Base-by-base conservation (phyloP, 176 grass and related monocot genomes). In the Chrysopogon serrulatus region DNA sequence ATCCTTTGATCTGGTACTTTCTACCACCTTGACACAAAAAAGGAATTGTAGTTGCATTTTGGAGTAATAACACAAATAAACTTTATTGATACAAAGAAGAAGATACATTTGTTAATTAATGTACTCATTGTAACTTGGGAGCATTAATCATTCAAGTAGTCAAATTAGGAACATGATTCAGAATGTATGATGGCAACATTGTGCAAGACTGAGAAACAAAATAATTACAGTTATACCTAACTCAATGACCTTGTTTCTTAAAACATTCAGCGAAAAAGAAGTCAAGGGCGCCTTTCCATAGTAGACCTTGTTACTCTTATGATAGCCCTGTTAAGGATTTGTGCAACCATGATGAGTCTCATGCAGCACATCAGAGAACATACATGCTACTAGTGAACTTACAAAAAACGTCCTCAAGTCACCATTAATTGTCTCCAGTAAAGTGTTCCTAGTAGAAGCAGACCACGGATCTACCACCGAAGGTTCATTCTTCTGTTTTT, bases 1-100 rank as follows among this genome's bases (percentile, higher is more conserved):
- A 92, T 24, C 96, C 96, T 88, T 95, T 99, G 28, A 98, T 95
- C 37, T 90, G 91, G 56, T 98, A 98, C 65, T 98, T 98, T 43
- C 30, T 77, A 28, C 90, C 87, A 86, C 93, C 96, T 95, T 80
- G 79, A 15, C 75, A 42, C 65, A 82, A 67, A 83, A 83, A 83
- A 71, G 76, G 75, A 14, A 45, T 86, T 74, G 80, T 79, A 53
- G 51, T 51, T 48, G 84, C 80, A 66, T 31, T 79, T 83, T 69
- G 42, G 78, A 80, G 69, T 71, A 69, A 75, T 35, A 65, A 73
- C 19, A 81, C 41, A 68, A 73, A 71, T 57, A 40, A 19, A 32
- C 0, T 48, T 59, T 49, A 13, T 73, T 64, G 17, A 90, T 63
- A 82, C 37, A 6, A 48, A 78, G 43, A 60, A 78, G 57, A n/a